Conservation (phyloP, 371 early-diverging fungal genomes). For the Dichotomocladium elegans region DNA sequence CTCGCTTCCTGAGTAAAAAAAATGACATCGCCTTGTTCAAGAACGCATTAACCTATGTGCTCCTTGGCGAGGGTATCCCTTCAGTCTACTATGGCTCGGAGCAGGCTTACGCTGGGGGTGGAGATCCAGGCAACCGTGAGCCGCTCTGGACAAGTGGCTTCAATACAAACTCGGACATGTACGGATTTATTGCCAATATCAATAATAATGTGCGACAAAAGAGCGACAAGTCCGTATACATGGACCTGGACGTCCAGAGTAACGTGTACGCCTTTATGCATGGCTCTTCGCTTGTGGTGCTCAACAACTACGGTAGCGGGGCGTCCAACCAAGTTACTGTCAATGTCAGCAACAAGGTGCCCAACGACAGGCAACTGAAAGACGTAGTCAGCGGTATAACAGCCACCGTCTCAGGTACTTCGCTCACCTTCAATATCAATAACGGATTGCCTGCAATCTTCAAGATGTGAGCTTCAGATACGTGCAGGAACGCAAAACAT, state of each 20-base stretch:
- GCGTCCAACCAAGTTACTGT: conserved; percentile 13
- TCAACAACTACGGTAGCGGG: conserved; percentile 23
- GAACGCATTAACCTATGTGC: conserved; percentile 33
- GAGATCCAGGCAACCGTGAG: conserved; percentile 35
- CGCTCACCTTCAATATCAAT: conserved; percentile 12
- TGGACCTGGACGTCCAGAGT: conserved; percentile 8
- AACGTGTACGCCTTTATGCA: conserved; percentile 20
- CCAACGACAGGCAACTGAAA: conserved; percentile 7
- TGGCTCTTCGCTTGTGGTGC: conserved; percentile 15
- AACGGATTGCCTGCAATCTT: conserved; percentile 22
- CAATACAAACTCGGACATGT: conserved; percentile 14
- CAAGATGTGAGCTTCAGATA: too few species aligned
- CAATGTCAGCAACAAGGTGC: conserved; percentile 9
- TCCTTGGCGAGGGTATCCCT: conserved; percentile 33
- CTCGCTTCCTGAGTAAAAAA: conserved; percentile 25
- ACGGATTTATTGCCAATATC: conserved; percentile 14
- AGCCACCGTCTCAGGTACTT: conserved; percentile 11
- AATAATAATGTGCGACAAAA: conserved; percentile 12
- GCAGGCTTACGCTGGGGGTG: conserved; percentile 31
- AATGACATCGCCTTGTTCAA: conserved; percentile 21
- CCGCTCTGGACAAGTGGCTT: conserved; percentile 27
- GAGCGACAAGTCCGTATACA: background rate
- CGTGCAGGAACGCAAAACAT: too few species aligned
- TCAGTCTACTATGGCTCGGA: conserved; percentile 40
- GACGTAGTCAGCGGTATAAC: conserved; percentile 15